Evolutionary conservation across 176 grass and related monocot genomes (phyloP), one percentile per base, ranked within the genome.

Genomic region (Paspalum vaginatum): DNA sequence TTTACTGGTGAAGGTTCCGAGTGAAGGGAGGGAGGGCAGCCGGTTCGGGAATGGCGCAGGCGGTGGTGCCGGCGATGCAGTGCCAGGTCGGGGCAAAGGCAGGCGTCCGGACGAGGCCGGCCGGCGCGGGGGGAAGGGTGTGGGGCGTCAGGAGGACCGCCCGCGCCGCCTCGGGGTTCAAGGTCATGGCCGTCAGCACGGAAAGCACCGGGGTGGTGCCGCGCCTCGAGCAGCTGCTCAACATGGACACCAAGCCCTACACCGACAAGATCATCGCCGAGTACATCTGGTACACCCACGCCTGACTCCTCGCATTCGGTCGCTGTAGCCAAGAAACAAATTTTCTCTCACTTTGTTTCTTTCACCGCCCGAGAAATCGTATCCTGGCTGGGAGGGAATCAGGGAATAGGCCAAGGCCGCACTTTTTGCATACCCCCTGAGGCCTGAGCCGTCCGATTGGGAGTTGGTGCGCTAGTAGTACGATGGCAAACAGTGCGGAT

Each of bases 201-300:
- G 82, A 65, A 16, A 79, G 25, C 70, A 77, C 81, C 69, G 93
- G 97, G 15, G 79, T 88, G 18, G 91, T 99, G 56, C 71, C 91
- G 21, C 87, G 97, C 77, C 74, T 99, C 52, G 88, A 99, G 75
- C 84, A 95, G 79, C 71, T 99, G 63, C 97, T 99, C 74, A 93
- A 93, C 79, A 78, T 99, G 97, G 97, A 99, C 86, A 99, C 77
- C 79, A 85, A 70, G 27, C 86, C 88, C 56, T 91, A 65, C 86
- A 95, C 90, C 58, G 86, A 95, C 88, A 98, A 76, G 79, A 69
- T 95, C 72, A 95, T 98, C 63, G 95, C 95, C 1, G 95, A 98
- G 81, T 98, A 98, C 88, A 93, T 98, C 78, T 98, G 95, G 95
- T 98, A 90, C 43, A n/a, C n/a, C n/a, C n/a, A n/a, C n/a, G n/a